Conservation (phyloP, 768 basidiomycete genomes). For the Kwoniella heveanensis region DNA sequence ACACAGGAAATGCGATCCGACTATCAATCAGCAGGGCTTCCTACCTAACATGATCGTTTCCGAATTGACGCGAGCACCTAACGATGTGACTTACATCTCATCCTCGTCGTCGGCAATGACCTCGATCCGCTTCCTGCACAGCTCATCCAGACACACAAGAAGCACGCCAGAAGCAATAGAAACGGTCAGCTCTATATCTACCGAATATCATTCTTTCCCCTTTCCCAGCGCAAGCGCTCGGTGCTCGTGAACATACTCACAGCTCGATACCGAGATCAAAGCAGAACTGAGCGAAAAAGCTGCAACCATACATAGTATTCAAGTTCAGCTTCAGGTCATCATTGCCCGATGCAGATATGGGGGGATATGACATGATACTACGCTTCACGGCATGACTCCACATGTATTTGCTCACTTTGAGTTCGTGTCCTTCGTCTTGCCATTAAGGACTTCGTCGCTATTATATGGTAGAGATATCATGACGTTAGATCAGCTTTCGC, state of each 20-base stretch:
- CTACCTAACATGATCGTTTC: no score
- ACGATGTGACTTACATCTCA: conserved; percentile 78
- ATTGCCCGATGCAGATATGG: no score
- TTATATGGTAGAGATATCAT: neutral
- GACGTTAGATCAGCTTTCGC: neutral
- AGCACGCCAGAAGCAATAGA: no score
- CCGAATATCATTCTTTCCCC: no score
- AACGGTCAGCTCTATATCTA: no score
- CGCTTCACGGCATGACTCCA: no score
- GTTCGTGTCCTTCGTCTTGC: conserved; percentile 67
- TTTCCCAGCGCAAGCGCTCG: no score
- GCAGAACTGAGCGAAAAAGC: conserved; percentile 83
- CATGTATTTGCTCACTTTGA: conserved; percentile 43
- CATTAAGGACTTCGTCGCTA: conserved; percentile 90
- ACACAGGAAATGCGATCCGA: conserved; percentile 6
- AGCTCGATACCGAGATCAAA: conserved; percentile 70
- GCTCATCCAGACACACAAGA: neutral
- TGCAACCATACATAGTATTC: no score
- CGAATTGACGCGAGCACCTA: no score
- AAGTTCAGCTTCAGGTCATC: conserved; percentile 1
- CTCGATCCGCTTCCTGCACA: conserved; percentile 75
- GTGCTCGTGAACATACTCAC: conserved; percentile 21
- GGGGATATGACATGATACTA: no score
- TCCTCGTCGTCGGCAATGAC: conserved; percentile 87
- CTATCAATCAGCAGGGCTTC: neutral